Evolutionary conservation across 2,329 filamentous ascomycete species (phyloP).

Genomic region (Calonectria pteridis): DNA sequence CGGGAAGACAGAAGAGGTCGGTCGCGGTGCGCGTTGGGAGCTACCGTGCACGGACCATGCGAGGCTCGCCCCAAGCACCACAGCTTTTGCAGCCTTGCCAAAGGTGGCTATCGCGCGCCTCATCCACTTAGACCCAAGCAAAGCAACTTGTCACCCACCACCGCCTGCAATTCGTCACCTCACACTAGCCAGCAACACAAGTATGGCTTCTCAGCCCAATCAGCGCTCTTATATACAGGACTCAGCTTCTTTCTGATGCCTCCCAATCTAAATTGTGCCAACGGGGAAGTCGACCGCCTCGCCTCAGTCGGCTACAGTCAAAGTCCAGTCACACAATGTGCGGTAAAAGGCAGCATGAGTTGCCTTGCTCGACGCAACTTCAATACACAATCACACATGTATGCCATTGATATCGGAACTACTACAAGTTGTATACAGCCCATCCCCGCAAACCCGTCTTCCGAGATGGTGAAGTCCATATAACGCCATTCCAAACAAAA

Average conservation of each 20-base stretch:
- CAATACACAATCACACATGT: not conserved
- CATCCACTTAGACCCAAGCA: conserved; percentile 18
- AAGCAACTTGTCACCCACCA: conserved; percentile 2
- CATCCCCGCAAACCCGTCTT: conserved; percentile 3
- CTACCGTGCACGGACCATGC: conserved; percentile 22
- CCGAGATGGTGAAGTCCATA: conserved; percentile 9
- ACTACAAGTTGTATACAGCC: conserved; percentile 18
- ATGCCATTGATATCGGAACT: conserved; percentile 11
- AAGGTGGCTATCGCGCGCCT: conserved; percentile 10
- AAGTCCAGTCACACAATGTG: not conserved
- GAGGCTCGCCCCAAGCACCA: conserved; percentile 20
- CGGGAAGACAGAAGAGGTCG: conserved; percentile 11
- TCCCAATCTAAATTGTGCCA: not conserved
- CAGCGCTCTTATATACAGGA: too few species aligned
- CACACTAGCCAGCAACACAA: not conserved
- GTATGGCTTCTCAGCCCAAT: not conserved
- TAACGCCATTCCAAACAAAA: conserved; percentile 25
- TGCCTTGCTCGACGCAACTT: not conserved
- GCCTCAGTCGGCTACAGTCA: not conserved
- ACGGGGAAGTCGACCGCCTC: not conserved
- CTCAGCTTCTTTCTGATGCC: not conserved
- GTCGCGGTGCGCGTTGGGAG: conserved; percentile 30
- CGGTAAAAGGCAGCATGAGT: not conserved
- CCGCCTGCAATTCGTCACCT: conserved; percentile 1
- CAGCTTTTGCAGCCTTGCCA: conserved; percentile 15